Evolutionary conservation across 2,329 filamentous ascomycete species (phyloP), one percentile per base, ranked within the genome.

Genomic region (Nannizziopsis barbatae): DNA sequence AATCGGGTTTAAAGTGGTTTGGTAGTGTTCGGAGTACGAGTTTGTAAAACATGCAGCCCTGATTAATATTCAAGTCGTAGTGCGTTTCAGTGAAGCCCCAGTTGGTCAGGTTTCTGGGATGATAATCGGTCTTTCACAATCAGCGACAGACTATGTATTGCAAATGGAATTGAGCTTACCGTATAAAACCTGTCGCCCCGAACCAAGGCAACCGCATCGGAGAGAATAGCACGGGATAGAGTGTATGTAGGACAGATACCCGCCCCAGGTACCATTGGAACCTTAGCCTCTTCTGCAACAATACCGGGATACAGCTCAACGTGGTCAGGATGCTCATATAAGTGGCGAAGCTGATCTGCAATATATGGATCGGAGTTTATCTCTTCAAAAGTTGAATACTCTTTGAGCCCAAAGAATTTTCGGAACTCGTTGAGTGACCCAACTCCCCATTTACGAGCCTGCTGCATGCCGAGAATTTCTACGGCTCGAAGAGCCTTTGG

Each of bases 391-490:
- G 62, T 73, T 20, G 71, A 62, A 58, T 82, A 73, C 15, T 69
- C 70, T 58, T 75, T 71, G 35, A 83, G 67, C 1, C 73, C 73
- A 56, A 83, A 81, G 60, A 81, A 80, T 49, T 75, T 70, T 6
- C 80, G 71, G 63, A 83, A 80, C 58, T 83, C 79, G 45, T 69
- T 69, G 47, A 69, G 52, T 11, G 65, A 65, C 12, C 38, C 50
- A n/a, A 48, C 49, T 36, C 49, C 51, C 86, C 86, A 92, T 52
- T 77, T 75, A 22, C 86, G 74, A 5, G 83, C 81, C 52, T 87
- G 84, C 36, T 85, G 72, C 45, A 92, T 90, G 30, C 85, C 86
- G 3, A 90, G 68, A 37, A 89, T 83, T 63, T 92, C 86, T 18
- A 92, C 76, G 1, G 80, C 77, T 53, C 80, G 79, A 75, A 92